Base-by-base conservation (phyloP, 2,329 filamentous ascomycete genomes). In the Botrytis tulipae region DNA sequence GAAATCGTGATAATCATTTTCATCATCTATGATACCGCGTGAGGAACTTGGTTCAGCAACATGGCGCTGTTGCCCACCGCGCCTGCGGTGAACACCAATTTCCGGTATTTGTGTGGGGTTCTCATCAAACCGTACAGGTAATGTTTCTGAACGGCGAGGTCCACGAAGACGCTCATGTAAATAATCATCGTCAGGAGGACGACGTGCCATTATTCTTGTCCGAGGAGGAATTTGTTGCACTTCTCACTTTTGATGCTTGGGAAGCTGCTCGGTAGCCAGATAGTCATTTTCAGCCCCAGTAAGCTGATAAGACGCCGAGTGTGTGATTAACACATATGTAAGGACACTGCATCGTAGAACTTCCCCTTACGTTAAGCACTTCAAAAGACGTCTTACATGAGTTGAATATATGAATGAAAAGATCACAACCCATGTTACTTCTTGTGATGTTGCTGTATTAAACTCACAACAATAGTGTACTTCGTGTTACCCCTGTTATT, bases 101-200 rank as follows among this genome's bases (percentile, higher is more conserved):
- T 44, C n/a, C 32, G 67, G 67, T 54, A 70, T 70, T 32, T 35
- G 35, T 25, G 51, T 44, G 51, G 29, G 35, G 51, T 10, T 60
- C 57, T 70, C 48, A 35, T 70, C 37, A 60, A 70, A 70, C n/a
- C 67, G 67, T 4, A 70, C 67, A 1, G 67, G 51, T 16, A 70
- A 32, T 7, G 37, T 70, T 44, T 60, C 67, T 44, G 51, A 51
- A 60, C 67, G 48, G 42, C 51, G 51, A 35, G 67, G 67, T 35
- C 67, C 51, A 35, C 37, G 51, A 44, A 32, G 37, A 70, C n/a
- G 67, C 25, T 70, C 51, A 35, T 42, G 44, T 20, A 29, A 18
- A 44, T n/a, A n/a, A 7, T 14, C 48, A 40, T 32, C 35, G 12
- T 18, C 40, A n/a, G 20, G 25, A 59, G 20, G 18, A 32, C 51